Percentiles rank a stretch among this genome's conserved stretches.
Evolutionary conservation across 2,329 filamentous ascomycete genomes (phyloP).

Genomic region (Aureobasidium sp.): DNA sequence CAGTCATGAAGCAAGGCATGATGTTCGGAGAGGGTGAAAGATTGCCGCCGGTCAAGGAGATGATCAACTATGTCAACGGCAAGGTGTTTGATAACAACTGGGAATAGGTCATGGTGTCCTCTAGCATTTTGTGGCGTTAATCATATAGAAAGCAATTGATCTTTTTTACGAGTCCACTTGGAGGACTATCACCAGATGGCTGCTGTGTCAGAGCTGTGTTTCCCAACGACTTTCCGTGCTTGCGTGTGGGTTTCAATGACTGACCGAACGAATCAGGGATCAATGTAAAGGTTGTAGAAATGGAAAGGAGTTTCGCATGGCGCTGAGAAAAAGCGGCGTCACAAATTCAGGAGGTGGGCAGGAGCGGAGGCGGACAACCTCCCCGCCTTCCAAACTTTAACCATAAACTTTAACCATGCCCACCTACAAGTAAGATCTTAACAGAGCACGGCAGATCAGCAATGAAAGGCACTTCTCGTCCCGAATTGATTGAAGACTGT

Average conservation of each 20-base stretch:
- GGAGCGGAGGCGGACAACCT: neutral
- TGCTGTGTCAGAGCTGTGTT: no score
- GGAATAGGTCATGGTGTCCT: conserved; percentile 14
- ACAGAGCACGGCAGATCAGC: no score
- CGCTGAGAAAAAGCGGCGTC: neutral
- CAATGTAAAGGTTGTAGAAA: neutral
- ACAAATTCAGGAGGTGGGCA: neutral
- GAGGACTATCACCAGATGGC: no score
- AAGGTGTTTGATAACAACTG: conserved; percentile 44
- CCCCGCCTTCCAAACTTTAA: neutral
- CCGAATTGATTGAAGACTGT: no score
- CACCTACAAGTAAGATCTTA: no score
- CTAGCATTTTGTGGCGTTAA: neutral
- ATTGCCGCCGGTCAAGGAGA: conserved; percentile 42
- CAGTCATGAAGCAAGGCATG: conserved; percentile 47
- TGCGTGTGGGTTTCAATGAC: no score
- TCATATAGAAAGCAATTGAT: neutral
- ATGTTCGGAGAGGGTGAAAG: conserved; percentile 42
- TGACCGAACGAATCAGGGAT: neutral
- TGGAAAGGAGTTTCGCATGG: neutral
- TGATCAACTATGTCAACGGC: conserved; percentile 46
- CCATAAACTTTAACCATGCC: no score
- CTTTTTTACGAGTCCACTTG: neutral
- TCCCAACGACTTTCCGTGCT: no score
- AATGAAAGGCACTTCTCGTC: no score